Percentiles rank a stretch among this genome's conserved stretches.
Evolutionary conservation across 176 grass and related monocot species (phyloP).

Genomic region (Oryza meyeriana): DNA sequence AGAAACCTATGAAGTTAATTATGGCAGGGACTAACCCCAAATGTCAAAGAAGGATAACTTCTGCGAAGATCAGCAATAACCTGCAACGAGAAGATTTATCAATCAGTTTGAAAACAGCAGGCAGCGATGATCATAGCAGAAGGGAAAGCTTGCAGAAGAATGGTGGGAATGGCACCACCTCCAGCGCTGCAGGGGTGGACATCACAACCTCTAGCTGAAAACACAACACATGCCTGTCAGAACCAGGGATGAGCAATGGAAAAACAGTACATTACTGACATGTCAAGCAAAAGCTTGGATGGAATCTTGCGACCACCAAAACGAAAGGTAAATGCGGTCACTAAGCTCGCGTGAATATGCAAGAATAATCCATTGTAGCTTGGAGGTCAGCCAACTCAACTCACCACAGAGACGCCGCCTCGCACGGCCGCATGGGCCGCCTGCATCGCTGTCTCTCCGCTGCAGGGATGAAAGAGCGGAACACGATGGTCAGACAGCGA

Average conservation of each 20-base stretch:
- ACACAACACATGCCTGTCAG: constrained; percentile 9
- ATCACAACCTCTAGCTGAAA: constrained; percentile 88
- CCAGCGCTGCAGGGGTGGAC: constrained; percentile 67
- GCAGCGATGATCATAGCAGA: neutral
- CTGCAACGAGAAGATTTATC: constrained; percentile 28
- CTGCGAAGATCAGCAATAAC: constrained; percentile 55
- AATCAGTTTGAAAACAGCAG: neutral
- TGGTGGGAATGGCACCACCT: constrained; percentile 40
- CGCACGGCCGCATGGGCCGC: constrained; percentile 66
- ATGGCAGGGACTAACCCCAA: constrained; percentile 49
- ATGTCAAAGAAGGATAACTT: constrained; percentile 65
- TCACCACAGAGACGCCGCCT: constrained; percentile 79
- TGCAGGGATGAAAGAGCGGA: constrained; percentile 25
- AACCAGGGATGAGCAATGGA: neutral
- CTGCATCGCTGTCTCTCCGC: constrained; percentile 54
- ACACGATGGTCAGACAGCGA: neutral
- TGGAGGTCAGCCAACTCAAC: constrained; percentile 3
- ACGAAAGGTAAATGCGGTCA: too few species aligned
- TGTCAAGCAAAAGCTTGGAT: neutral
- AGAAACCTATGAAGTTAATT: neutral
- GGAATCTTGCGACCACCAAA: neutral
- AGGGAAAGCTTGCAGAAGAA: neutral
- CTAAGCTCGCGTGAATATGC: neutral
- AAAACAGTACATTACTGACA: neutral
- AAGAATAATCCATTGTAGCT: neutral